phyloP scores from a whole-genome alignment of 2,329 filamentous ascomycete genomes.

The Epichloe coenophiala region DNA sequence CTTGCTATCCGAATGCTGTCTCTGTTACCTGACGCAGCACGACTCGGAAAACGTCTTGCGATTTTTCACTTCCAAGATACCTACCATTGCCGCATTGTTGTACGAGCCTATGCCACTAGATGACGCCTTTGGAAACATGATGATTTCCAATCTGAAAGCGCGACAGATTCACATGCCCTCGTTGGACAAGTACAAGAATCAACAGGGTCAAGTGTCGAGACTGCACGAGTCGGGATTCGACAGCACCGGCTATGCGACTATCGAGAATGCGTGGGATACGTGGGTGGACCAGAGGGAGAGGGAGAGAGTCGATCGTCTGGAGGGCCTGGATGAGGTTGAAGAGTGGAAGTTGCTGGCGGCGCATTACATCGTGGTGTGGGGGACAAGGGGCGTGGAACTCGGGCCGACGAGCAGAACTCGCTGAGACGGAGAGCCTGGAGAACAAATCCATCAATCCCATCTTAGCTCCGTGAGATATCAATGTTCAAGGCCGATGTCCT shows the following conservation, averaged over 20 bases:
- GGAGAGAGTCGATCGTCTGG: constrained; percentile 61
- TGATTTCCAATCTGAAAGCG: constrained; percentile 78
- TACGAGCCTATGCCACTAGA: constrained; percentile 82
- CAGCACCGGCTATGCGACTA: constrained; percentile 26
- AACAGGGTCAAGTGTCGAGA: constrained; percentile 54
- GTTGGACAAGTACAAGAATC: constrained; percentile 55
- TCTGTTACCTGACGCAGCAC: constrained; percentile 66
- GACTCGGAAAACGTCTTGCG: constrained; percentile 51
- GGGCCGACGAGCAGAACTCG: background rate
- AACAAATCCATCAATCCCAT: too few relatives aligned
- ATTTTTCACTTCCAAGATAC: constrained; percentile 45
- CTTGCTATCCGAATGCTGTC: constrained; percentile 85
- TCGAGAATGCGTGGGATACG: constrained; percentile 53
- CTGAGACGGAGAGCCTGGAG: too few relatives aligned
- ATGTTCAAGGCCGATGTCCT: too few relatives aligned
- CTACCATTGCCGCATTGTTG: constrained; percentile 47
- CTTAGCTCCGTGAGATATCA: too few relatives aligned
- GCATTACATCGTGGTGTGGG: constrained; percentile 87
- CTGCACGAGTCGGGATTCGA: constrained; percentile 54
- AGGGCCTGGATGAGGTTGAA: constrained; percentile 90
- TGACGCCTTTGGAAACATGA: constrained; percentile 80
- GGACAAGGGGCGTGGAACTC: constrained; percentile 41
- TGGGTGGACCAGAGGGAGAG: constrained; percentile 65
- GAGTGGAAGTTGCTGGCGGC: constrained; percentile 78
- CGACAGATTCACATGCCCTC: constrained; percentile 78